A percentile compares a stretch with the other conserved stretches of the same genome.
Evolutionary conservation across 306 rosid genomes (phyloP).

Genomic region (Purshia tridentata): DNA sequence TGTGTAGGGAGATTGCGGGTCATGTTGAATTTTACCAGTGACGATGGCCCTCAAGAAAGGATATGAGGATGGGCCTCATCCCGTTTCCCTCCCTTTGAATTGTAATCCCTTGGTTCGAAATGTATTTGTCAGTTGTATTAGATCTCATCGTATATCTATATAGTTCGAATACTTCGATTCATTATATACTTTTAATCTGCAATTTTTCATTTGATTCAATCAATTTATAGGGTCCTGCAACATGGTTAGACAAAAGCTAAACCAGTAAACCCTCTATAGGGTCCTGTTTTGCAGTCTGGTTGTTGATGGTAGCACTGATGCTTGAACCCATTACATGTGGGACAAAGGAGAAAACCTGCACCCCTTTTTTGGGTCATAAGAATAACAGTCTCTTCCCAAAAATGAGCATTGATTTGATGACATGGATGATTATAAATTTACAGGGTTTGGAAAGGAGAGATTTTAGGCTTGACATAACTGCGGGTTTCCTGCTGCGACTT

Average conservation of each 20-base stretch:
- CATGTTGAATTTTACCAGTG: constrained; percentile 63
- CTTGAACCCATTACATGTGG: not conserved
- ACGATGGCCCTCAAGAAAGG: constrained; percentile 20
- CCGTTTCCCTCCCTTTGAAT: constrained; percentile 14
- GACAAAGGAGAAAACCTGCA: not conserved
- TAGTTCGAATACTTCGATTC: not conserved
- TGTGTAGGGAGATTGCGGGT: constrained; percentile 80
- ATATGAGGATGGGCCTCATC: constrained; percentile 31
- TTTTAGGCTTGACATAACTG: constrained; percentile 1
- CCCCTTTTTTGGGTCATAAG: not conserved
- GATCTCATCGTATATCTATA: not conserved
- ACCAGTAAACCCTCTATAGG: not conserved
- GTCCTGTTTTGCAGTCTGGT: not conserved
- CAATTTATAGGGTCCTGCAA: not conserved
- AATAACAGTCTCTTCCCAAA: not conserved
- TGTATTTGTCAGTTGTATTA: not conserved
- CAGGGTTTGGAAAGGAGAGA: not conserved
- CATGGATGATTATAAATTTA: not conserved
- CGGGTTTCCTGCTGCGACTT: not conserved
- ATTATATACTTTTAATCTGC: not conserved
- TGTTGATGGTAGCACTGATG: not conserved
- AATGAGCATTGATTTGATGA: not conserved
- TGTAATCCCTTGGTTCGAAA: not conserved
- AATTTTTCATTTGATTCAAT: not conserved
- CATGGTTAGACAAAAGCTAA: not conserved